Evolutionary conservation across 495 filamentous ascomycete genomes (phyloP).

Genomic region (Hypoxylon subgilvum): DNA sequence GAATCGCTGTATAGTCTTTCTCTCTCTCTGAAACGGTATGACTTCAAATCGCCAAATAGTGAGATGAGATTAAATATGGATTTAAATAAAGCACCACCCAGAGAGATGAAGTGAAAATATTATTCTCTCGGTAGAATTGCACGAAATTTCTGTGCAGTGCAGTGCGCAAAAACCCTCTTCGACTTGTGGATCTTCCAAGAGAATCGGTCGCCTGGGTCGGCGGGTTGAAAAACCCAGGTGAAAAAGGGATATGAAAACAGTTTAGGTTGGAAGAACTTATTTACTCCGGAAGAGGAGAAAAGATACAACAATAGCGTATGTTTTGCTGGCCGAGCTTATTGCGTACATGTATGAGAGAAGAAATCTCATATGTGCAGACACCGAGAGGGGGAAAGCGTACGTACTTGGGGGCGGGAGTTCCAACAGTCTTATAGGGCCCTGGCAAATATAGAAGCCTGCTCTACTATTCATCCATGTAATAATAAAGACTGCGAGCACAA

Average conservation of each 20-base stretch:
- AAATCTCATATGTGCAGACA: slow-evolving; percentile 38
- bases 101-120: slow-evolving; percentile 3
- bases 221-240: slow-evolving; percentile 28
- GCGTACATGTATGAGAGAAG: slow-evolving; percentile 39
- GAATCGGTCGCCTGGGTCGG: slow-evolving; percentile 27
- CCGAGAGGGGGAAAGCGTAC: slow-evolving; percentile 27
- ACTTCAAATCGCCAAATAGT: no score
- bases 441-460: slow-evolving; percentile 36
- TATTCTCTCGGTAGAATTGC: slow-evolving; percentile 15
- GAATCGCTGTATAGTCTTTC: slow-evolving; percentile 21
- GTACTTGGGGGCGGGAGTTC: slow-evolving; percentile 37
- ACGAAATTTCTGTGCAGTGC: slow-evolving; percentile 37
- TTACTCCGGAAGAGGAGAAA: slow-evolving; percentile 29
- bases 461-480: slow-evolving; percentile 39
- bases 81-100: slow-evolving; percentile 15
- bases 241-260: slow-evolving; percentile 16
- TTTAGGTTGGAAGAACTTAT: slow-evolving; percentile 15
- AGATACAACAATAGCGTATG: slow-evolving; percentile 22
- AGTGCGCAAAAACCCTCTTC: slow-evolving; percentile 9
- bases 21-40: no score
- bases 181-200: slow-evolving; percentile 33
- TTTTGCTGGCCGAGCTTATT: slow-evolving; percentile 46
- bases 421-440: slow-evolving; percentile 50
- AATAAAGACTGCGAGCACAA: slow-evolving; percentile 36
- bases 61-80: no score